Base-by-base conservation (phyloP, 352 stramenopile species). In the Pseudoperonospora humuli region DNA sequence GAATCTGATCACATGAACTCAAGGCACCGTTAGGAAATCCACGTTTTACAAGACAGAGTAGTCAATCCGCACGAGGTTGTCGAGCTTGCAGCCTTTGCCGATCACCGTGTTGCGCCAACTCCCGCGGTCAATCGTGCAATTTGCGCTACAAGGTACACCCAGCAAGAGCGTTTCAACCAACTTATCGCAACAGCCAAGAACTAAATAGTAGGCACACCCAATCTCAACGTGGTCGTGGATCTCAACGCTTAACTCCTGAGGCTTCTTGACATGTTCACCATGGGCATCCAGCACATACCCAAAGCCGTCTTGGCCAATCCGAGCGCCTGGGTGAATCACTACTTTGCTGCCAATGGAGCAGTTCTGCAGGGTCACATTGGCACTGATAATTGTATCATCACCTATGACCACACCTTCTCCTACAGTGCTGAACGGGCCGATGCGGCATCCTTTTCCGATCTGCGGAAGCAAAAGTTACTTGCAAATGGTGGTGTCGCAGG, bases 101-200 rank as follows among this genome's bases (percentile, higher is more conserved):
- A 93, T 58, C 8, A 87, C 43, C 1, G 82, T 93, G 53, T 93
- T 69, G 41, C 82, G 70, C 82, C 82, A 93, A 54, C 79, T 92
- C 10, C 79, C 82, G 28, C 82, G 77, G 35, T 92, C 82, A 36
- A 93, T 87, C 11, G 77, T 69, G 24, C 56, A 81, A 50, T 92
- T 92, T 0, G 79, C 75, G 27, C 80, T 87, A 42, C 18, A 24
- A 13, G 35, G 34, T 8, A 19, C 41, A 50, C 20, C 13, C 25
- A 29, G 23, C 25, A 29, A 2, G 8, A 29, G 25, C 2, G 4
- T 11, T 29, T 29, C 25, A 29, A 29, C 2, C 7, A 29, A 9
- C 25, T 29, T n/a, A n/a, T n/a, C n/a, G n/a, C n/a, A n/a, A n/a
- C n/a, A n/a, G n/a, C n/a, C n/a, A n/a, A n/a, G n/a, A n/a, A 29